Conservation (phyloP, 2,329 filamentous ascomycete species). For the Claviceps arundinis region DNA sequence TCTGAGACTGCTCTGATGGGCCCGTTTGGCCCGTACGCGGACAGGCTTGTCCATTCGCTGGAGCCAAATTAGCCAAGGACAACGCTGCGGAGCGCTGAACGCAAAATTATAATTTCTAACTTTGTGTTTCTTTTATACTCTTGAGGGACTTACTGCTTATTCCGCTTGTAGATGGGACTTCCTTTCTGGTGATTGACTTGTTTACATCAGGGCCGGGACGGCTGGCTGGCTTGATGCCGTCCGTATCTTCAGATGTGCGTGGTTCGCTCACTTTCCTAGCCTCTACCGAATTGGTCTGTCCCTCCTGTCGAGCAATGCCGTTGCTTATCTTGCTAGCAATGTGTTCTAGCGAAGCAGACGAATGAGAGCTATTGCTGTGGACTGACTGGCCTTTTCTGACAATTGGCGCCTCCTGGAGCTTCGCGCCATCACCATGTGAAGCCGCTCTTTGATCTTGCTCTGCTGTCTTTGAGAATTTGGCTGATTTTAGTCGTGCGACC, state of each 20-base stretch:
- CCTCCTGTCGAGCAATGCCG: conserved; percentile 16
- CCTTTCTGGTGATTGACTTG: conserved; percentile 51
- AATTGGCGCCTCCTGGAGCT: conserved; percentile 69
- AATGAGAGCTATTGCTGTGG: conserved; percentile 30
- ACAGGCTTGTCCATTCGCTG: conserved; percentile 4
- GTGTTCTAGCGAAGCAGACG: conserved; percentile 22
- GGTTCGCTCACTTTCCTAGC: conserved; percentile 27
- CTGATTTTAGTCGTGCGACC: conserved; percentile 37
- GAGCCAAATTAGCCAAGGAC: neutral
- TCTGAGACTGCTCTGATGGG: conserved; percentile 5
- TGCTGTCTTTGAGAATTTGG: conserved; percentile 32
- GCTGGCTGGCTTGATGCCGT: conserved; percentile 27
- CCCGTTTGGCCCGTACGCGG: neutral
- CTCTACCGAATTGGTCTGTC: conserved; percentile 10
- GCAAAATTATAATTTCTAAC: neutral
- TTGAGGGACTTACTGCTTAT: conserved; percentile 28
- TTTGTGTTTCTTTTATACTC: neutral
- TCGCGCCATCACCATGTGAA: conserved; percentile 43
- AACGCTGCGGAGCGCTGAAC: neutral
- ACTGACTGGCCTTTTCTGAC: conserved; percentile 34
- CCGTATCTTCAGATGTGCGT: conserved; percentile 46
- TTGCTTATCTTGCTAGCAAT: conserved; percentile 22
- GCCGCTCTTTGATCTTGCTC: conserved; percentile 15
- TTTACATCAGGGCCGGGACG: conserved; percentile 24
- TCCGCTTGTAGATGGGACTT: conserved; percentile 31